Evolutionary conservation across 2,329 filamentous ascomycete species (phyloP).

Genomic region (Fusarium citri): DNA sequence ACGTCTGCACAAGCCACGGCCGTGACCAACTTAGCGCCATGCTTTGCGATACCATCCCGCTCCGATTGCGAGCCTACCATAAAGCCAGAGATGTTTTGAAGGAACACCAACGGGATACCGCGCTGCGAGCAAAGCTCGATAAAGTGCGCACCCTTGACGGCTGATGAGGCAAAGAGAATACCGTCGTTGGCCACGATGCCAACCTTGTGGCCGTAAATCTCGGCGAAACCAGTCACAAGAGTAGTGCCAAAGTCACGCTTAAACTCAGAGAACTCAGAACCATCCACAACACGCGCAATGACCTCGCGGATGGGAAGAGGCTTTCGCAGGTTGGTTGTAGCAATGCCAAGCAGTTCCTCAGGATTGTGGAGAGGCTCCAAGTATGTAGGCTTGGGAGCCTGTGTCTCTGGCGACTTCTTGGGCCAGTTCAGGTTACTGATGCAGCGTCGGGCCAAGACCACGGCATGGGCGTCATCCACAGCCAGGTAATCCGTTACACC

Average conservation of each 20-base stretch:
- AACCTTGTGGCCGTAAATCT: slow-evolving; percentile 89
- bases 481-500: slow-evolving; percentile 96
- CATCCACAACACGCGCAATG: slow-evolving; percentile 92
- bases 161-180: slow-evolving; percentile 89
- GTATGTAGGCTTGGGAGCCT: slow-evolving; percentile 59
- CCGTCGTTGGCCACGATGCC: slow-evolving; percentile 97
- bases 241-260: slow-evolving; percentile 91
- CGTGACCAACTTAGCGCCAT: slow-evolving; percentile 95
- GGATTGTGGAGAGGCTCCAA: slow-evolving; percentile 84
- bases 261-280: slow-evolving; percentile 91
- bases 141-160: slow-evolving; percentile 95
- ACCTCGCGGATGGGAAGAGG: slow-evolving; percentile 89
- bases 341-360: slow-evolving; percentile 86
- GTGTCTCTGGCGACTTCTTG: slow-evolving; percentile 54
- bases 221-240: slow-evolving; percentile 90
- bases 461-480: slow-evolving; percentile 91
- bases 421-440: slow-evolving; percentile 94
- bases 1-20: slow-evolving; percentile 94
- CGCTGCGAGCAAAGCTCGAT: slow-evolving; percentile 94
- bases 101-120: slow-evolving; percentile 87
- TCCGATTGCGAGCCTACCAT: slow-evolving; percentile 97
- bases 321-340: slow-evolving; percentile 87
- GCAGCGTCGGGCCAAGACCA: slow-evolving; percentile 85
- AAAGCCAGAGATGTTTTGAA: slow-evolving; percentile 98
- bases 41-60: slow-evolving; percentile 95